Evolutionary conservation across 495 filamentous ascomycete species (phyloP).

Genomic region (Penicillium chermesinum): DNA sequence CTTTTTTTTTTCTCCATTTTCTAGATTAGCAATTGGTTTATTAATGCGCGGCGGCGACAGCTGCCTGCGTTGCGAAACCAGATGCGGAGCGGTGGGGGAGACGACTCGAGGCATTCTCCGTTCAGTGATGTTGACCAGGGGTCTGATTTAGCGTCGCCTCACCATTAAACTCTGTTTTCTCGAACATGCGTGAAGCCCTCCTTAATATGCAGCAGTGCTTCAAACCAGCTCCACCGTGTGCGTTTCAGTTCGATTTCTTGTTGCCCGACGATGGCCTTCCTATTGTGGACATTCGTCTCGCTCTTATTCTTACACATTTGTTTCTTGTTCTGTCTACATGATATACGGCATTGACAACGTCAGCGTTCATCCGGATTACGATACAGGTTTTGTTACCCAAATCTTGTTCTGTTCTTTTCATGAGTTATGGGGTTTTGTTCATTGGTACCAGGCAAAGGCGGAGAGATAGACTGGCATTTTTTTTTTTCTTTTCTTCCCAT

Average conservation of each 20-base stretch:
- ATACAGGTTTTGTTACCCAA: conserved; percentile 16
- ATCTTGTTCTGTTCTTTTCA: conserved; percentile 11
- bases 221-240: background rate
- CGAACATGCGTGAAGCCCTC: background rate
- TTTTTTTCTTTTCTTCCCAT: conserved; percentile 11
- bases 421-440: conserved; percentile 27
- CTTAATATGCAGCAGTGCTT: background rate
- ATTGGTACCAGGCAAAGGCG: conserved; percentile 14
- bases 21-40: conserved; percentile 94
- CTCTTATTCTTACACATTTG: too few relatives aligned
- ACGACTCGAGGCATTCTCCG: conserved; percentile 38
- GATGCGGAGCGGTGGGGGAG: conserved; percentile 37
- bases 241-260: too few relatives aligned
- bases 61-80: conserved; percentile 62
- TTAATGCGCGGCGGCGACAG: conserved; percentile 79
- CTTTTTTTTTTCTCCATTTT: background rate
- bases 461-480: conserved; percentile 27
- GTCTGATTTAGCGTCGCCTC: conserved; percentile 34
- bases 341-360: conserved; percentile 20
- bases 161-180: conserved; percentile 9
- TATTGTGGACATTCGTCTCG: too few relatives aligned
- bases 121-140: conserved; percentile 40
- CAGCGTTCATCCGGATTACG: conserved; percentile 23
- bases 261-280: too few relatives aligned
- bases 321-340: conserved; percentile 9